Percentiles rank a stretch among this genome's conserved stretches.
Evolutionary conservation across 768 basidiomycete genomes (phyloP).

Genomic region (Agaricus sinodeliciosus): DNA sequence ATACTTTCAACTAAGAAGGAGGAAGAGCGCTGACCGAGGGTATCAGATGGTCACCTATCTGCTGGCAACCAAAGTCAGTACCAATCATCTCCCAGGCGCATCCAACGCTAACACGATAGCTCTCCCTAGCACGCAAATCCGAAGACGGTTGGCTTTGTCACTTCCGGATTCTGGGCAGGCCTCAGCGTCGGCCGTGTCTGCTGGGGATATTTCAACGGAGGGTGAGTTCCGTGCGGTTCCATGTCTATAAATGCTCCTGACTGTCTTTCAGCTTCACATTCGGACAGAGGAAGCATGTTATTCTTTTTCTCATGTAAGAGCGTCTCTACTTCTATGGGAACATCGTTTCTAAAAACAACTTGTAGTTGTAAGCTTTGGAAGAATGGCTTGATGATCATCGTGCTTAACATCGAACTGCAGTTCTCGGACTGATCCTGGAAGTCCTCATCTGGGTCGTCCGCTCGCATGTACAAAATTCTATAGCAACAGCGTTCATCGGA

Average conservation of each 20-base stretch:
- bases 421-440: conserved; percentile 36
- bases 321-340: background rate
- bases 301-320: conserved; percentile 38
- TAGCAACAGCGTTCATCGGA: conserved; percentile 41
- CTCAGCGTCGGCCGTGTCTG: conserved; percentile 41
- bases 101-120: conserved; percentile 7
- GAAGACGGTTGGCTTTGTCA: conserved; percentile 48
- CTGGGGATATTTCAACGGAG: conserved; percentile 40
- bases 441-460: conserved; percentile 43
- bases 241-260: background rate
- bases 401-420: conserved; percentile 17
- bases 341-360: background rate
- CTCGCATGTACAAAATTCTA: conserved; percentile 38
- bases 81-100: no score
- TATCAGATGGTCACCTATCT: conserved; percentile 48
- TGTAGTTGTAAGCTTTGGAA: conserved; percentile 4
- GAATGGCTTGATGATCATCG: background rate
- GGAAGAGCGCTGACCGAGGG: background rate
- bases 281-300: conserved; percentile 34
- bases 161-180: conserved; percentile 54
- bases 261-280: conserved; percentile 31
- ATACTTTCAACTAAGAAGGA: background rate
- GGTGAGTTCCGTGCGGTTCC: conserved; percentile 22
- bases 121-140: conserved; percentile 35
- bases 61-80: conserved; percentile 34